Evolutionary conservation across 1,284 basidiomycete species (phyloP).

Genomic region (Tylopilus sp.): DNA sequence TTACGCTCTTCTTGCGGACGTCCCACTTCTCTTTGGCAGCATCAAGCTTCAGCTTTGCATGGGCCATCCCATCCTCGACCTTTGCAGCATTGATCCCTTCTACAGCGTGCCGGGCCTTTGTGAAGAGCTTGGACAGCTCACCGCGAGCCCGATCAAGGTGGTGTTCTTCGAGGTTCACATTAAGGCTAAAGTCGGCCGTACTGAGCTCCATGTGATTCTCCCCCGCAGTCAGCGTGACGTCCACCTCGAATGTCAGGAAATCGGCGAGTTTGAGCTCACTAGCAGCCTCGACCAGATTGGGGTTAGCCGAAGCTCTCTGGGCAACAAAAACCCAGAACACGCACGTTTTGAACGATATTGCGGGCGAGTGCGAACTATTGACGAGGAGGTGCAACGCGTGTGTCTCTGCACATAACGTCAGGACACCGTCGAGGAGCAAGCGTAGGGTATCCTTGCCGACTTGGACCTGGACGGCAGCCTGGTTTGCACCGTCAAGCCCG

Average conservation of each 20-base stretch:
- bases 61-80: background rate
- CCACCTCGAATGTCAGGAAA: slow-evolving; percentile 5
- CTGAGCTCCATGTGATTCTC: slow-evolving; percentile 5
- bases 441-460: slow-evolving; percentile 7
- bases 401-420: slow-evolving; percentile 7
- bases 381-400: slow-evolving; percentile 3
- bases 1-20: background rate
- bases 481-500: slow-evolving; percentile 1
- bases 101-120: background rate
- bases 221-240: slow-evolving; percentile 3
- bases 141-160: slow-evolving; percentile 10
- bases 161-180: slow-evolving; percentile 8
- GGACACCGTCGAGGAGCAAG: slow-evolving; percentile 5
- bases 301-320: background rate
- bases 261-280: slow-evolving; percentile 7
- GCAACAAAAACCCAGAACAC: background rate
- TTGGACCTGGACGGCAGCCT: slow-evolving; percentile 6
- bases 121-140: background rate
- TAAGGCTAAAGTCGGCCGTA: slow-evolving; percentile 4
- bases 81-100: slow-evolving; percentile 4
- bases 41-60: background rate
- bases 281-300: background rate
- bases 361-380: background rate
- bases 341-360: slow-evolving; percentile 10
- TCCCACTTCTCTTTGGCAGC: slow-evolving; percentile 3